Evolutionary conservation across 495 filamentous ascomycete genomes (phyloP), one percentile per base, ranked within the genome.

Genomic region (Glutinoglossum americanum): DNA sequence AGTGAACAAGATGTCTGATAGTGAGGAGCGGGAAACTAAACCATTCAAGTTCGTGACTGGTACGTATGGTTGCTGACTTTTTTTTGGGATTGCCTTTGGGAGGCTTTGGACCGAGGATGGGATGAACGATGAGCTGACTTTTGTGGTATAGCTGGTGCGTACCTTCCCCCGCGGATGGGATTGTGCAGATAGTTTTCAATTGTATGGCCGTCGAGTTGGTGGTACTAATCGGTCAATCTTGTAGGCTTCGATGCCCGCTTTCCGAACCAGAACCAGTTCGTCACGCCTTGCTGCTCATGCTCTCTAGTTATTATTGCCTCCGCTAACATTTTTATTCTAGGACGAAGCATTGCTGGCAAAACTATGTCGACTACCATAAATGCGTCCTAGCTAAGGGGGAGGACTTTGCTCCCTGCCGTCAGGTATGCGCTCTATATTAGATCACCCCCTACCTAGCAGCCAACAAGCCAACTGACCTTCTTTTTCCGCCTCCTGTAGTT

Each of bases 291-390:
- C 57, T 32, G 19, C 39, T 48, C 8, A 17, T 7, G n/a, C 17
- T 17, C 37, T 33, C 48, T n/a, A n/a, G n/a, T n/a, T n/a, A n/a
- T 57, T 17, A 10, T n/a, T 3, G 11, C 19, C 33, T 0, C 81
- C 71, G 62, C 54, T 57, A 45, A 19, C 8, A 13, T 51, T 30
- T 32, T 11, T 48, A 56, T 30, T 25, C 1, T 55, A 80, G 77
- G 70, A 84, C 81, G 68, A 84, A 85, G 74, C 81, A 85, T 72
- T 96, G 87, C 85, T 94, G 89, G 89, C 89, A 94, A 68, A 92
- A 98, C 78, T 99, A 99, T 74, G 93, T 99, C 77, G 93, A 99
- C 74, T 97, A 99, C 79, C 82, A 99, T 81, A 99, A 97, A 79
- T 99, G 93, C 75, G 84, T 94, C 71, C 74, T 84, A 69, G 90